These are phyloP conservation scores for Metschnikowia borealis DNA, from an alignment of 805 yeast genomes.

Conservation along the genomic window DNA sequence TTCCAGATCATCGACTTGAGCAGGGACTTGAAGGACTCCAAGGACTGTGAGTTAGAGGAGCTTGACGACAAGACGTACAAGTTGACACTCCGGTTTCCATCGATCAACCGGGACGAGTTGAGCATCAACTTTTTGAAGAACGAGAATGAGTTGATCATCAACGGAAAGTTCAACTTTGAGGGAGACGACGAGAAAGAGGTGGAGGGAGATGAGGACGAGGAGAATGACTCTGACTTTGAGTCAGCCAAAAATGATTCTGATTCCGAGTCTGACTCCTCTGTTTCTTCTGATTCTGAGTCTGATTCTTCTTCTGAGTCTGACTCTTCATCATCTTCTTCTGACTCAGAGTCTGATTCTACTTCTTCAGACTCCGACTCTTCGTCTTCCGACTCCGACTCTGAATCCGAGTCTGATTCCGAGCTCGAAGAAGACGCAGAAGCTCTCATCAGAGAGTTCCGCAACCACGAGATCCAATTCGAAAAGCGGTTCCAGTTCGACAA, in stretches of 20 bases:
- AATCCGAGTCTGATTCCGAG: constrained; percentile 27
- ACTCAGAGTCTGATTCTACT: constrained; percentile 10
- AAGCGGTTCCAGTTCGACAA: constrained; percentile 42
- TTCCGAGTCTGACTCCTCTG: constrained; percentile 12
- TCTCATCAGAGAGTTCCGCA: constrained; percentile 35
- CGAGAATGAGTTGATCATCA: constrained; percentile 39
- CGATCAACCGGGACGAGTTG: constrained; percentile 37
- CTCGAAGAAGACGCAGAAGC: constrained; percentile 36
- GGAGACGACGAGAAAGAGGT: constrained; percentile 20
- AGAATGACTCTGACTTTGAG: constrained; percentile 3
- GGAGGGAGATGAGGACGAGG: constrained; percentile 20
- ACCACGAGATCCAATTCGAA: constrained; percentile 40
- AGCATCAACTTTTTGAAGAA: constrained; percentile 36
- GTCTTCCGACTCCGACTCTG: constrained; percentile 16
- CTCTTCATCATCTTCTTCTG: constrained; percentile 6
- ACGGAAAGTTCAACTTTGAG: constrained; percentile 37
- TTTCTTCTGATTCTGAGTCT: constrained; percentile 12
- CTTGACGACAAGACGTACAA: constrained; percentile 37
- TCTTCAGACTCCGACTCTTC: constrained; percentile 16
- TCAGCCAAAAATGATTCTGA: constrained; percentile 11
- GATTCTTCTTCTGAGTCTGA: constrained; percentile 15
- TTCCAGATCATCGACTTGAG: constrained; percentile 36
- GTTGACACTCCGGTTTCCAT: constrained; percentile 40
- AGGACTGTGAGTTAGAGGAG: constrained; percentile 41
- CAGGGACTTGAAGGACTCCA: constrained; percentile 39